Conservation (phyloP, 1,139 yeast genomes). For the Saccharomyces hybrid region DNA sequence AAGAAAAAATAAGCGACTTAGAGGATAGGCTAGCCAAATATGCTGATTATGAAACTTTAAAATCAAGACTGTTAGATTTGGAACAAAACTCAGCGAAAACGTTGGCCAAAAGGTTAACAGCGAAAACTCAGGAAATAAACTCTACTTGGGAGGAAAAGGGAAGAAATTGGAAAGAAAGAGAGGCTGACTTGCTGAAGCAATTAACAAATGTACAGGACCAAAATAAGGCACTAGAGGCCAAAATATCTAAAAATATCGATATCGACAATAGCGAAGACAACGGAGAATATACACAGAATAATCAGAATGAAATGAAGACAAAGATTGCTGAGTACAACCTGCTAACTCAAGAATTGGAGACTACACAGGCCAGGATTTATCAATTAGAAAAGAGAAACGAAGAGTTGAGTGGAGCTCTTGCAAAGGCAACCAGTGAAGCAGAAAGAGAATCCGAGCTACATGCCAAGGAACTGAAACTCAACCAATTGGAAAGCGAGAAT, state of each 20-base stretch:
- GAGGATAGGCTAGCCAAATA: slow-evolving; percentile 54
- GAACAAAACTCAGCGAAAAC: slow-evolving; percentile 54
- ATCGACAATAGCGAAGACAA: slow-evolving; percentile 24
- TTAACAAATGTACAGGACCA: slow-evolving; percentile 39
- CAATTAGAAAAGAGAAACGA: slow-evolving; percentile 76
- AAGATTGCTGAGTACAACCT: slow-evolving; percentile 42
- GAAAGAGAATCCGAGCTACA: slow-evolving; percentile 30
- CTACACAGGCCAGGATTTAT: slow-evolving; percentile 56
- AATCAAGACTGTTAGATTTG: slow-evolving; percentile 47
- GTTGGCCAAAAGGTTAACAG: slow-evolving; percentile 37
- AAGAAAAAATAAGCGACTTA: slow-evolving; percentile 46
- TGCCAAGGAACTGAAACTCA: slow-evolving; percentile 37
- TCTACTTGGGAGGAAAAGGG: slow-evolving; percentile 57
- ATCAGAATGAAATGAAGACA: slow-evolving; percentile 27
- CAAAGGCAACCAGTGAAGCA: slow-evolving; percentile 33
- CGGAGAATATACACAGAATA: slow-evolving; percentile 34
- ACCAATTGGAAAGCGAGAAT: slow-evolving; percentile 60
- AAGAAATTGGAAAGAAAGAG: slow-evolving; percentile 49
- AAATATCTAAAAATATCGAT: slow-evolving; percentile 43
- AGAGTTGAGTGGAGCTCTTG: slow-evolving; percentile 57
- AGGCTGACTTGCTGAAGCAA: slow-evolving; percentile 40
- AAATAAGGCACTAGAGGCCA: slow-evolving; percentile 46
- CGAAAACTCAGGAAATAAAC: slow-evolving; percentile 56
- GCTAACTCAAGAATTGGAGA: slow-evolving; percentile 65
- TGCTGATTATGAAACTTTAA: slow-evolving; percentile 75